Base-by-base conservation (phyloP, 768 basidiomycete species). In the Calocera cornea region DNA sequence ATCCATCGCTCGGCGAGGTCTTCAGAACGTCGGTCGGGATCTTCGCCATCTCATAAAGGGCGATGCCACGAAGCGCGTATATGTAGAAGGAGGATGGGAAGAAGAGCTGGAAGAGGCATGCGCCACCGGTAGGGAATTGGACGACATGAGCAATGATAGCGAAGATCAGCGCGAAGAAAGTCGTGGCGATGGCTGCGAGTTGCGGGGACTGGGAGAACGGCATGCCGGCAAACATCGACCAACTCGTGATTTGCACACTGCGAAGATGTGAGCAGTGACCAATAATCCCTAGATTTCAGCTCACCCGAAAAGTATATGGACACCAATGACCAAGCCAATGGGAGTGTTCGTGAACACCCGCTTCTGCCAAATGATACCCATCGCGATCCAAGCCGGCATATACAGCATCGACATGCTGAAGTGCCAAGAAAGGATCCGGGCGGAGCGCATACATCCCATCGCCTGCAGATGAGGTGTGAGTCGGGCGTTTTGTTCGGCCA, bases 51-150 rank as follows among this genome's bases (percentile, higher is more conserved):
- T 92, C 89, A 71, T 82, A 90, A 14, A 87, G 87, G 65, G 83
- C 81, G 0, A 91, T 82, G 0, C 84, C 83, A 50, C 87, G 82
- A 10, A 85, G 83, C 7, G 84, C 84, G 71, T 90, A 90, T 24
- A 89, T 80, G 70, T 88, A 91, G 75, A 86, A 90, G 12, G 83
- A 82, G 1, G 90, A 88, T 0, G 90, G 90, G 72, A 90, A 90
- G 27, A 90, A 71, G 60, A 90, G 73, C 1, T 87, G 83, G 72
- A 88, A 87, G 29, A 90, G 75, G 69, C 85, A 82, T 22, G 86
- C 83, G 0, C 77, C 78, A 1, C 75, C 81, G 1, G 80, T 81
- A 0, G 75, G 72, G 65, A 86, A 78, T 16, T 22, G 54, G 54
- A 60, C 22, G 0, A 87, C 81, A 27, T 87, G 75, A 0, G 85